Conservation (phyloP, 2,329 filamentous ascomycete genomes). For the Microsporum canis region DNA sequence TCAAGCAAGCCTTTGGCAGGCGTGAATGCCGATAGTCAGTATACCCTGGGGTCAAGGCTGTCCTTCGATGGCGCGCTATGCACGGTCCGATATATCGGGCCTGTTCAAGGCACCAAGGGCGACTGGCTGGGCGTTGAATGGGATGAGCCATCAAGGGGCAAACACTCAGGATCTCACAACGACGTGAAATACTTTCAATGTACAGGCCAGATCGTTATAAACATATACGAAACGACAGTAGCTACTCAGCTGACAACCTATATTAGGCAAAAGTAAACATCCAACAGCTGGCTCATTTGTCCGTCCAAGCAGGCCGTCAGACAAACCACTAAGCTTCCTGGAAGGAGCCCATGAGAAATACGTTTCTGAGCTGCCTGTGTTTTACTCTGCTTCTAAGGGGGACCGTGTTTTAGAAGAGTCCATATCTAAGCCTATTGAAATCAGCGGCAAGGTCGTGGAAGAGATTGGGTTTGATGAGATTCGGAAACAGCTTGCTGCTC, state of each 20-base stretch:
- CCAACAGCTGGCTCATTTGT: conserved; percentile 76
- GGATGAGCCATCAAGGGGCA: conserved; percentile 77
- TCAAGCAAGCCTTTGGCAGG: background rate
- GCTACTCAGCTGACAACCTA: conserved; percentile 12
- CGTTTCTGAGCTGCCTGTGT: conserved; percentile 44
- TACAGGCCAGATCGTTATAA: conserved; percentile 29
- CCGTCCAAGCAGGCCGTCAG: conserved; percentile 59
- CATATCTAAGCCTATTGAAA: conserved; percentile 47
- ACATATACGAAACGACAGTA: background rate
- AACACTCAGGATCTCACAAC: conserved; percentile 77
- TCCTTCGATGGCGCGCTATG: conserved; percentile 69
- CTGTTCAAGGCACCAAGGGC: conserved; percentile 62
- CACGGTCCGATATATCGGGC: conserved; percentile 73
- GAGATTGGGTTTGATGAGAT: conserved; percentile 96
- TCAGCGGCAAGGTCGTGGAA: conserved; percentile 74
- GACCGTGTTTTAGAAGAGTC: background rate
- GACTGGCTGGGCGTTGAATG: conserved; percentile 93
- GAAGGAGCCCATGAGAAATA: conserved; percentile 77
- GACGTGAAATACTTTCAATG: conserved; percentile 73
- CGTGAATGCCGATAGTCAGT: background rate
- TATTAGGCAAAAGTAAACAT: conserved; percentile 48
- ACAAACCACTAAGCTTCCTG: conserved; percentile 61
- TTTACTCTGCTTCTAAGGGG: background rate
- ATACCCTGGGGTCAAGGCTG: conserved; percentile 56
- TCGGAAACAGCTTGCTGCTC: conserved; percentile 59